Evolutionary conservation across 139 green algal genomes (phyloP).

Genomic region (Picochlorum sp.): DNA sequence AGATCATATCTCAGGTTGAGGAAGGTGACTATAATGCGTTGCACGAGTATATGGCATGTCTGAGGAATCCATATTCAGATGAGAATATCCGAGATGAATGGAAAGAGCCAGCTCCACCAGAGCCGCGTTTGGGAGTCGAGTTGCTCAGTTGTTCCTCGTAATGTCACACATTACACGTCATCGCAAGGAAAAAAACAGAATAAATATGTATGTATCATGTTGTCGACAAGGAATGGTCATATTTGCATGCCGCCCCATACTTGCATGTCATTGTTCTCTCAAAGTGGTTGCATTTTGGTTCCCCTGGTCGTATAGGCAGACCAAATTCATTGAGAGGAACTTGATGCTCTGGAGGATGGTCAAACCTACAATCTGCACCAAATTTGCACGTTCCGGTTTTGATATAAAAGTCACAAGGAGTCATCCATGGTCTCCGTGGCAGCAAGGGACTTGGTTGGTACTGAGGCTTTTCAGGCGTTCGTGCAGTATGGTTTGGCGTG

Average conservation of each 20-base stretch:
- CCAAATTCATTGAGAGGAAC: conserved; percentile 52
- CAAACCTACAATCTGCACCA: conserved; percentile 69
- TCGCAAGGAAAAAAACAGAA: no score
- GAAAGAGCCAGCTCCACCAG: conserved; percentile 38
- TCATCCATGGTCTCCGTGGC: conserved; percentile 50
- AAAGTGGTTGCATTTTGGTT: conserved; percentile 77
- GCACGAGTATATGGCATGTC: conserved; percentile 32
- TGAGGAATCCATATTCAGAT: conserved; percentile 48
- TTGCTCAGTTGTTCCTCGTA: conserved; percentile 30
- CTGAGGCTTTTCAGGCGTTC: no score
- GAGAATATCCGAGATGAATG: conserved; percentile 44
- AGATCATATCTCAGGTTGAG: conserved; percentile 62
- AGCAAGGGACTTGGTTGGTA: conserved; percentile 27
- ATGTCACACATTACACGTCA: no score
- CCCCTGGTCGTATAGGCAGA: conserved; percentile 54
- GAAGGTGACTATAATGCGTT: conserved; percentile 38
- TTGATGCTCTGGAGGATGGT: conserved; percentile 68
- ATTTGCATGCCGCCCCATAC: conserved; percentile 86
- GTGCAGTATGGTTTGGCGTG: no score
- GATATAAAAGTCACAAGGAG: conserved; percentile 78
- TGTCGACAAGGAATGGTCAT: conserved; percentile 64
- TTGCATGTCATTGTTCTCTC: conserved; percentile 75
- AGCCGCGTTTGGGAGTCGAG: conserved; percentile 62
- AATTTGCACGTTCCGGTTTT: conserved; percentile 88
- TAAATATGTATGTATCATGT: no score